phyloP scores from a whole-genome alignment of 371 early-diverging fungal species.

The Mortierella sp. region DNA sequence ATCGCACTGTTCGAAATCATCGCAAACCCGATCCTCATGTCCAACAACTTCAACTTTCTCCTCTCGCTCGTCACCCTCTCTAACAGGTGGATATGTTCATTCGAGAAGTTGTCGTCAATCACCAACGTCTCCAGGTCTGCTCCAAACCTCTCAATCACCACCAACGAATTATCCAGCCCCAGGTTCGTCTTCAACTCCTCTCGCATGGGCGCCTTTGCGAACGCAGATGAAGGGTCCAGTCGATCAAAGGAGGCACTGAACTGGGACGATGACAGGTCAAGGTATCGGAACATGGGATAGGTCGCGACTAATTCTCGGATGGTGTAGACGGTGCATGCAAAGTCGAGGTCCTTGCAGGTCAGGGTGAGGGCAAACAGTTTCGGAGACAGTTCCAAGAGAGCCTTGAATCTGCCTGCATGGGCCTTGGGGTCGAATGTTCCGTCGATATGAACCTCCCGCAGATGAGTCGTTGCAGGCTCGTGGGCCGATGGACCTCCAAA shows the following conservation, averaged over 20 bases:
- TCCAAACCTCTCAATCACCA: slow-evolving; percentile 17
- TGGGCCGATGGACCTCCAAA: no score
- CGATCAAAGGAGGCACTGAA: slow-evolving; percentile 12
- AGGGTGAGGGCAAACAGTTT: slow-evolving; percentile 10
- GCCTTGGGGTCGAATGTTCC: slow-evolving; percentile 8
- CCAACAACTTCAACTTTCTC: slow-evolving; percentile 4
- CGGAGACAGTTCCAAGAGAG: background rate
- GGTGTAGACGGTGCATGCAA: slow-evolving; percentile 11
- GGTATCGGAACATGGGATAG: slow-evolving; percentile 5
- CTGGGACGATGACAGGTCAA: slow-evolving; percentile 2
- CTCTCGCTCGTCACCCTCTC: slow-evolving; percentile 8
- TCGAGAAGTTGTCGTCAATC: slow-evolving; percentile 11
- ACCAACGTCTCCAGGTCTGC: slow-evolving; percentile 10
- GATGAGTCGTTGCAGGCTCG: background rate
- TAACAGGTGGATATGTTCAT: background rate
- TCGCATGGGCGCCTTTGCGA: slow-evolving; percentile 1
- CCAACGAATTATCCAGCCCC: background rate
- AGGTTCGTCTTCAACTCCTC: slow-evolving; percentile 6
- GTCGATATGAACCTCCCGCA: slow-evolving; percentile 17
- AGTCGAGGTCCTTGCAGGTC: slow-evolving; percentile 8
- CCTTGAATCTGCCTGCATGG: slow-evolving; percentile 5
- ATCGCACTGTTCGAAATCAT: slow-evolving; percentile 11
- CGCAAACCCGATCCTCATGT: slow-evolving; percentile 13
- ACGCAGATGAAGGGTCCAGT: slow-evolving; percentile 10
- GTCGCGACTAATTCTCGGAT: slow-evolving; percentile 7